A percentile compares a stretch with the other conserved stretches of the same genome.
Evolutionary conservation across 1,284 basidiomycete species (phyloP).

Genomic region (Abortiporus biennis): DNA sequence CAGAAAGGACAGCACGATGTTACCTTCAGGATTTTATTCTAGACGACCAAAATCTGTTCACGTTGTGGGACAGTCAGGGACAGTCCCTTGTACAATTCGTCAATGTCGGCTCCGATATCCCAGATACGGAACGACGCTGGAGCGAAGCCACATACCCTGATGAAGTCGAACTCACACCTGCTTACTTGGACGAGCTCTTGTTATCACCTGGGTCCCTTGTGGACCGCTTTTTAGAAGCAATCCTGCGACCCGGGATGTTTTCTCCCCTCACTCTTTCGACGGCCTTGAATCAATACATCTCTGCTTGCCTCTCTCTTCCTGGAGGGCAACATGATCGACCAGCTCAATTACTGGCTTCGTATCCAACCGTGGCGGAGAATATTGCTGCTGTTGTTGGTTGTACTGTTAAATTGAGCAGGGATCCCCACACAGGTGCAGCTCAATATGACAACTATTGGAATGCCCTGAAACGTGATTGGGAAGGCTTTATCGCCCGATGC

Average conservation of each 20-base stretch:
- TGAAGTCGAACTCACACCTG: slow-evolving; percentile 77
- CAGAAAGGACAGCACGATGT: slow-evolving; percentile 53
- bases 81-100: slow-evolving; percentile 62
- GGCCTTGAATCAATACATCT: slow-evolving; percentile 78
- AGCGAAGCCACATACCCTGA: slow-evolving; percentile 46
- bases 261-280: slow-evolving; percentile 74
- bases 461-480: slow-evolving; percentile 86
- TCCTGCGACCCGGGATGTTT: slow-evolving; percentile 85
- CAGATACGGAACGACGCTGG: slow-evolving; percentile 38
- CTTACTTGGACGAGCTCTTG: slow-evolving; percentile 80
- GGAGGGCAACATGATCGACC: slow-evolving; percentile 35
- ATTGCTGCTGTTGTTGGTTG: slow-evolving; percentile 85
- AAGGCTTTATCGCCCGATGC: slow-evolving; percentile 85
- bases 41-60: slow-evolving; percentile 44
- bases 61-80: slow-evolving; percentile 75
- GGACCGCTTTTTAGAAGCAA: slow-evolving; percentile 74
- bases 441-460: slow-evolving; percentile 79
- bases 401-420: slow-evolving; percentile 67
- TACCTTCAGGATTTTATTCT: slow-evolving; percentile 73
- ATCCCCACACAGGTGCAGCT: slow-evolving; percentile 73
- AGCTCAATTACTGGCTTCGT: slow-evolving; percentile 50
- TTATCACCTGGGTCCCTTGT: slow-evolving; percentile 66
- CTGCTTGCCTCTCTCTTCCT: slow-evolving; percentile 62
- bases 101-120: slow-evolving; percentile 33
- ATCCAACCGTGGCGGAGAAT: slow-evolving; percentile 66